A percentile compares a stretch with the other conserved stretches of the same genome.
These are phyloP conservation scores for Penicillium odoratum DNA, from an alignment of 495 filamentous ascomycete species.

Conservation along the genomic window DNA sequence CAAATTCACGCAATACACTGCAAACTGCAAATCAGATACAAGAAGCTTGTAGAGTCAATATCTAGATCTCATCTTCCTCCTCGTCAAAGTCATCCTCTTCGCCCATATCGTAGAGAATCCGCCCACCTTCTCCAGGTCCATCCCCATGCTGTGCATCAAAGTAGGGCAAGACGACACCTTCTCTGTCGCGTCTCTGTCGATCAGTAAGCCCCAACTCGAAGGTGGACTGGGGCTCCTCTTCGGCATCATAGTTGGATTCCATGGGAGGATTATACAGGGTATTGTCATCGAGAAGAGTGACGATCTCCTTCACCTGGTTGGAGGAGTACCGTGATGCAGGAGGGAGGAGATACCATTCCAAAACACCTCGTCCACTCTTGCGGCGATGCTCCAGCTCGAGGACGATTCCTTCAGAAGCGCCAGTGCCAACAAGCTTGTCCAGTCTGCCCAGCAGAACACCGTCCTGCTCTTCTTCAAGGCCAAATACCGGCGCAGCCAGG, in stretches of 20 bases:
- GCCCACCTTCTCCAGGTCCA: constrained; percentile 76
- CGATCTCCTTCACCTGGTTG: constrained; percentile 42
- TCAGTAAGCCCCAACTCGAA: constrained; percentile 90
- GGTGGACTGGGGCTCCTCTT: constrained; percentile 62
- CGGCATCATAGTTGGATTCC: constrained; percentile 30
- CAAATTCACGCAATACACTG: constrained; percentile 13
- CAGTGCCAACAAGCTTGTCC: constrained; percentile 45
- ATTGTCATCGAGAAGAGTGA: constrained; percentile 79
- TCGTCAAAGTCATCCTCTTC: constrained; percentile 98
- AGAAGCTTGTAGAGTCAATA: neutral
- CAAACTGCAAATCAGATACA: constrained; percentile 2
- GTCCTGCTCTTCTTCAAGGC: constrained; percentile 70
- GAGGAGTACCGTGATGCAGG: constrained; percentile 37
- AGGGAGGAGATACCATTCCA: constrained; percentile 74
- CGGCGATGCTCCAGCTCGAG: constrained; percentile 84
- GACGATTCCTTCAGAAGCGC: constrained; percentile 60
- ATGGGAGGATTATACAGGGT: constrained; percentile 59
- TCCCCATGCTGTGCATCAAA: constrained; percentile 87
- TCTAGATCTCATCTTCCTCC: constrained; percentile 93
- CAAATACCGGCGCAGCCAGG: constrained; percentile 69
- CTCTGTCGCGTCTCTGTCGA: constrained; percentile 78
- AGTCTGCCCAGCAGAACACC: constrained; percentile 65
- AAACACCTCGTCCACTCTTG: constrained; percentile 72
- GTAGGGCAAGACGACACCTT: constrained; percentile 89
- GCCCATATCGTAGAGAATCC: constrained; percentile 96